Evolutionary conservation across 179 eudicot genomes (phyloP).

Genomic region (Nepenthes alata): DNA sequence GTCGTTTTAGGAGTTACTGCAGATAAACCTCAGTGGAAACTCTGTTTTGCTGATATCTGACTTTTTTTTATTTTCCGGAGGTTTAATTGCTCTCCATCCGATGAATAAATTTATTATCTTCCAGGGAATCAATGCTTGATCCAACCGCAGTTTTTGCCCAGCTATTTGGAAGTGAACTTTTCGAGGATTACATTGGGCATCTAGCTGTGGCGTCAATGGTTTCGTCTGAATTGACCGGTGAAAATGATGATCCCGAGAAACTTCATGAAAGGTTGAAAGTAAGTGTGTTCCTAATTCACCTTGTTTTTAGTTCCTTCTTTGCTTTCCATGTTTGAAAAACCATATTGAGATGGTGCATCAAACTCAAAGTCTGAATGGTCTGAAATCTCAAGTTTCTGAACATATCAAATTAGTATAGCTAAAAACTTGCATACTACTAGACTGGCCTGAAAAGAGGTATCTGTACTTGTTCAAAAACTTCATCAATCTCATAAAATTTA

Average conservation of each 20-base stretch:
- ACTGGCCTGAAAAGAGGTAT: no score
- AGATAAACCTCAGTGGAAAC: no score
- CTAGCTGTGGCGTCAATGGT: slow-evolving; percentile 92
- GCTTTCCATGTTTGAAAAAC: background rate
- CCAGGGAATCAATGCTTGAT: slow-evolving; percentile 87
- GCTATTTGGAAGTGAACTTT: slow-evolving; percentile 87
- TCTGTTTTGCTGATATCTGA: no score
- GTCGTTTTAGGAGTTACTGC: no score
- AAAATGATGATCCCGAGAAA: slow-evolving; percentile 53
- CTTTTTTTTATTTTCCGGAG: no score
- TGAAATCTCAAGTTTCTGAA: no score
- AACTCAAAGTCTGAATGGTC: no score
- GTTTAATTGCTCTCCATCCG: background rate
- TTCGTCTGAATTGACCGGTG: slow-evolving; percentile 56
- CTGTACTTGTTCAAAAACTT: no score
- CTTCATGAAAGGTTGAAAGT: slow-evolving; percentile 77
- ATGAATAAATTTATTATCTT: background rate
- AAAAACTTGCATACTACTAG: no score
- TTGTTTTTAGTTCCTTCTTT: background rate
- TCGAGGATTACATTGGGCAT: slow-evolving; percentile 89
- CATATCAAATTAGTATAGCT: no score
- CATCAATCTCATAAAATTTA: no score
- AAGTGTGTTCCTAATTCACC: slow-evolving; percentile 20
- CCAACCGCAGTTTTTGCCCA: slow-evolving; percentile 83
- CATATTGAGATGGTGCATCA: no score